Base-by-base conservation (phyloP, 2,329 filamentous ascomycete species). In the Colletotrichum liriopes region DNA sequence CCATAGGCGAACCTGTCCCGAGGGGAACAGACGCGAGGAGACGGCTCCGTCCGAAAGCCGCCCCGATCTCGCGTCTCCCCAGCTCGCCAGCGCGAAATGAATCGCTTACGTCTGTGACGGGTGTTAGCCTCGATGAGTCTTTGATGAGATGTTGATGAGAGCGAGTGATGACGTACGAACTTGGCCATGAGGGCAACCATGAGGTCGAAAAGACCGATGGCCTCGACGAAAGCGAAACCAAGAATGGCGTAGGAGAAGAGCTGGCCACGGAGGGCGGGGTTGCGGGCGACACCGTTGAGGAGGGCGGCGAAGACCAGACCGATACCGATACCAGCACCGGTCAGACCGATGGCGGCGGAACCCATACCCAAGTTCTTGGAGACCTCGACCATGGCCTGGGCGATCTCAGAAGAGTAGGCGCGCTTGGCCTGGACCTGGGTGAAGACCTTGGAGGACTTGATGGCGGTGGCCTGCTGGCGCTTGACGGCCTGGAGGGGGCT, bases 161-260 rank as follows among this genome's bases (percentile, higher is more conserved):
- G 29, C 16, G 18, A 59, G 52, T 58, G 32, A 47, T 71, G 71
- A 91, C 89, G 81, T 90, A 94, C 91, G 88, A 93, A 94, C 90
- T 95, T 95, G 92, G 93, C 93, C 93, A 95, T 95, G 89, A 95
- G 93, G 88, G 93, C 93, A 94, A 95, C 91, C 93, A 95, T 95
- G 83, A 94, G 92, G 83, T 94, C 92, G 92, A 94, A 94, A 83
- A 94, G 91, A 93, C 93, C 93, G 81, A 94, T 94, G 88, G 94
- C 94, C 86, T 96, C 94, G 86, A 95, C 94, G 92, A 96, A 96
- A 84, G 94, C 94, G 89, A 96, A 96, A 89, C 94, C 94, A 84
- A 96, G 89, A 93, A 96, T 96, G 91, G 94, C 94, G 88, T 96
- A 96, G 79, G 93, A 94, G 93, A 96, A 97, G 83, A 97, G 94